Conservation (phyloP, 495 filamentous ascomycete genomes). For the Saxophila tyrrhenica region DNA sequence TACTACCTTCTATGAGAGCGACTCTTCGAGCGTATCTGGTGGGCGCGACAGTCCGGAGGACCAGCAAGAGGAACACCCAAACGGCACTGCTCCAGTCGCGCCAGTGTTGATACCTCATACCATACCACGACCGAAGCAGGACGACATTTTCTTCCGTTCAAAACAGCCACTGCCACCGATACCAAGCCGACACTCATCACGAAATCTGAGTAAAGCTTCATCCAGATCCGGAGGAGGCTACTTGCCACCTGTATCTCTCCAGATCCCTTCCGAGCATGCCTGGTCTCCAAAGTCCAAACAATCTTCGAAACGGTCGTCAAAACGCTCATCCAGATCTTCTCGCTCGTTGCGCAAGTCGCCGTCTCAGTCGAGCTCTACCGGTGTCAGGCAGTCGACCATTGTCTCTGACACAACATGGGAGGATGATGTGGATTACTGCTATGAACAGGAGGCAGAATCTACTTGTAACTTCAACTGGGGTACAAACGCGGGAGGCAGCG, state of each 20-base stretch:
- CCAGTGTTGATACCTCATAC: background rate
- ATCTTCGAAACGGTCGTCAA: background rate
- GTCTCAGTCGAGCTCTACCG: background rate
- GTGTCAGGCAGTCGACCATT: conserved; percentile 25
- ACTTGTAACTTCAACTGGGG: conserved; percentile 87
- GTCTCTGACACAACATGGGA: conserved; percentile 65
- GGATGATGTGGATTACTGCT: conserved; percentile 88
- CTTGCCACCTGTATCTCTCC: background rate
- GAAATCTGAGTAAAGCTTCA: background rate
- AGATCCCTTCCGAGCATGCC: background rate
- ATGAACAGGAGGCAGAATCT: conserved; percentile 81
- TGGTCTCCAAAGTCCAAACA: background rate
- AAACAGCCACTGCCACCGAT: conserved; percentile 9
- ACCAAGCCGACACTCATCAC: background rate
- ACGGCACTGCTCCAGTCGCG: background rate
- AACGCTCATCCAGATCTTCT: background rate
- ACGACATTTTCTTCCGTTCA: conserved; percentile 1
- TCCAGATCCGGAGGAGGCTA: background rate
- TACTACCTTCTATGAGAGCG: background rate
- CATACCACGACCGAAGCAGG: background rate
- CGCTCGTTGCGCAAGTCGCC: conserved; percentile 1
- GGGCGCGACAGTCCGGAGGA: background rate
- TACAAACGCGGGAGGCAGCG: conserved; percentile 8
- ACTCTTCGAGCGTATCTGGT: background rate
- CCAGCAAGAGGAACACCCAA: too few species aligned